phyloP scores from a whole-genome alignment of 805 yeast genomes.

The Teunomyces atbi region DNA sequence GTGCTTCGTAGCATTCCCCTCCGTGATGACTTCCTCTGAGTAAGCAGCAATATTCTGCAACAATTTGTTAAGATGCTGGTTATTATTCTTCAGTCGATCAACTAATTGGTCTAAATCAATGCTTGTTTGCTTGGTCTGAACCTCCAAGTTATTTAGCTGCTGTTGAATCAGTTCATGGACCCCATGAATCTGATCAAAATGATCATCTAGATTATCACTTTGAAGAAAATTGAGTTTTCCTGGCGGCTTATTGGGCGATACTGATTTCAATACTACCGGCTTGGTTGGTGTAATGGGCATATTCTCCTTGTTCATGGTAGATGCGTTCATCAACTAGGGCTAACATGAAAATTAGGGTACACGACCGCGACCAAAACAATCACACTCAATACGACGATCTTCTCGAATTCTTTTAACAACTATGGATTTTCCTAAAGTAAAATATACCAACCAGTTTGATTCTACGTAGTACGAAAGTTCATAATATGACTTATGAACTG shows the following conservation, averaged over 20 bases:
- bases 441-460: too few relatives aligned
- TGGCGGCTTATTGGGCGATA: constrained; percentile 26
- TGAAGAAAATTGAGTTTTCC: constrained; percentile 31
- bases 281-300: constrained; percentile 3
- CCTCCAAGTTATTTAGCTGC: constrained; percentile 29
- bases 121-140: constrained; percentile 33
- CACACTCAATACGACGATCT: too few relatives aligned
- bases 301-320: constrained; percentile 4
- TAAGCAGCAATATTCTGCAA: constrained; percentile 33
- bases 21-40: constrained; percentile 34
- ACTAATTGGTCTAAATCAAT: constrained; percentile 35
- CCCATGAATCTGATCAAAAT: constrained; percentile 28
- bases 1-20: constrained; percentile 34
- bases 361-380: neutral
- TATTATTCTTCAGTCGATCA: constrained; percentile 41
- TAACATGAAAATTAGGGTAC: too few relatives aligned
- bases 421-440: too few relatives aligned
- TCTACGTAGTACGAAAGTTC: too few relatives aligned
- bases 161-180: constrained; percentile 27
- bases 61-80: constrained; percentile 34
- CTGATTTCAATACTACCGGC: constrained; percentile 17
- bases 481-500: too few relatives aligned
- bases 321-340: neutral
- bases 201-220: constrained; percentile 33
- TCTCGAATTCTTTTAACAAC: too few relatives aligned